Base-by-base conservation (phyloP, 75 land plant genomes). In the Pinus taeda region DNA sequence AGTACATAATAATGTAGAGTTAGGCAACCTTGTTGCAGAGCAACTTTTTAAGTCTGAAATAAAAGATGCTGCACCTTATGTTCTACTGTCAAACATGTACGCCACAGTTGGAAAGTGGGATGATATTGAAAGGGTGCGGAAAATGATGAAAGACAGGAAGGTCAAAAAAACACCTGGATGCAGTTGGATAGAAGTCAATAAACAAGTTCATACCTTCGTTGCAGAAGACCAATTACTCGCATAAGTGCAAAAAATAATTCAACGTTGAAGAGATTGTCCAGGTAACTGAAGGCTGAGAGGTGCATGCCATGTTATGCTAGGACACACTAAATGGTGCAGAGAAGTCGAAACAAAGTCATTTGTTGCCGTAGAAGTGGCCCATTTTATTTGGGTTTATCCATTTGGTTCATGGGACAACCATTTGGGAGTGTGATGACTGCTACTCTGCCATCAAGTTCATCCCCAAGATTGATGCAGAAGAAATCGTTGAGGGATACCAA, bases 141-240 rank as follows among this genome's bases (percentile, higher is more conserved):
- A 73, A 36, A 26, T 53, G 56, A 78, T 78, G 81, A 75, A 57
- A 36, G 57, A 76, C 18, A 59, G 62, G 33, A 65, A 39, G 22
- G 13, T 73, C 3, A 49, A 59, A 17, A 55, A 59, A 30, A 77
- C 45, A 29, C 79, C 81, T 1, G 77, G 77, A 57, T 77, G 65
- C 42, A 76, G 81, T 76, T 59, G 62, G 79, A 62, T 79, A 55
- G 81, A 77, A 77, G 67, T 79, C 33, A 59, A 79, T 30, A 60
- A 62, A 42, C 55, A 37, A 42, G 24, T 77, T 39, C 66, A 57
- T 76, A 56, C 18, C 30, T 66, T 66, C 37, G 15, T 18, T 37
- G 39, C 30, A 36, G 45, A 20, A 66, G 71, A 66, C 45, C 36
- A 14, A n/a, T 42, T 39, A 66, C 71, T 33, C 42, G 21, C 45